Evolutionary conservation across 441 rosid genomes (phyloP).

Genomic region (Jatropha multifida): DNA sequence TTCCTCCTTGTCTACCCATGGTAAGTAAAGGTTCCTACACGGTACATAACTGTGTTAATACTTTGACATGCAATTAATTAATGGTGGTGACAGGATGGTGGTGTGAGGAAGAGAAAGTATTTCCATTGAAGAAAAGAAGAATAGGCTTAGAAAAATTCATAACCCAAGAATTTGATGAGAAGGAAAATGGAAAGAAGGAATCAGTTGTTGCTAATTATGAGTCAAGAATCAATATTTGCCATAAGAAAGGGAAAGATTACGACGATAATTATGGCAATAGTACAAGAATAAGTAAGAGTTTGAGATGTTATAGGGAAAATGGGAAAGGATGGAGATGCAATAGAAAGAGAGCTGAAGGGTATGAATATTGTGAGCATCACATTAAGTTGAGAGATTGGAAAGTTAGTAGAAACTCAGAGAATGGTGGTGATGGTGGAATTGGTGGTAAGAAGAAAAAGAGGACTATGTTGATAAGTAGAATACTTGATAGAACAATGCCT

Average conservation of each 20-base stretch:
- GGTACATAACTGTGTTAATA: too few relatives aligned
- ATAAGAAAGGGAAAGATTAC: not conserved
- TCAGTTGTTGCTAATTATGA: not conserved
- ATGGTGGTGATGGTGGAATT: not conserved
- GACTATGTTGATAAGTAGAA: conserved; percentile 1
- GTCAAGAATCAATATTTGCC: not conserved
- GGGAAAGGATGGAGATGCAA: conserved; percentile 30
- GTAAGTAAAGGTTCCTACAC: not conserved
- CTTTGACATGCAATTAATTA: not conserved
- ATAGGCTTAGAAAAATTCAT: conserved; percentile 21
- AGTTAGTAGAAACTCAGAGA: not conserved
- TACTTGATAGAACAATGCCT: conserved; percentile 13
- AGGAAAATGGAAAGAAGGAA: too few relatives aligned
- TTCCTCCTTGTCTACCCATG: conserved; percentile 11
- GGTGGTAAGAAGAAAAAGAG: not conserved
- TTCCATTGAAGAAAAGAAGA: conserved; percentile 34
- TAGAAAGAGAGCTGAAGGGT: conserved; percentile 8
- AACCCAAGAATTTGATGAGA: not conserved
- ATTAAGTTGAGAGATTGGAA: not conserved
- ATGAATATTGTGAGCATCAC: conserved; percentile 15
- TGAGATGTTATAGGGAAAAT: conserved; percentile 20
- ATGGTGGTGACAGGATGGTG: conserved; percentile 18
- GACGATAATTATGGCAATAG: not conserved
- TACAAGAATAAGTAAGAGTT: not conserved
- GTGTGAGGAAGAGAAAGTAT: conserved; percentile 31